Conservation (phyloP, 2,329 filamentous ascomycete genomes). For the Pyrenochaeta sp. region DNA sequence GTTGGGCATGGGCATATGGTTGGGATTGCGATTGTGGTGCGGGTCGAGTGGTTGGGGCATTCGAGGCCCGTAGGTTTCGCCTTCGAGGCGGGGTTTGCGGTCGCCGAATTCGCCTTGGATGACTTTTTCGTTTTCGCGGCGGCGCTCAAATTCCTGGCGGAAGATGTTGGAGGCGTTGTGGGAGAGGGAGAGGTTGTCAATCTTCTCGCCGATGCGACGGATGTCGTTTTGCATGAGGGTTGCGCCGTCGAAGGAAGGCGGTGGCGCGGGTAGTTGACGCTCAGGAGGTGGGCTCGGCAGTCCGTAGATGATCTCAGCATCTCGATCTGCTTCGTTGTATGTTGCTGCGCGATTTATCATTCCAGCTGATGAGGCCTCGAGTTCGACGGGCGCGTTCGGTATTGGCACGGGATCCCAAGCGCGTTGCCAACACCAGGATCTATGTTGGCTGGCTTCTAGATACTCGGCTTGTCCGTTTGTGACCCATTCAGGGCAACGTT, state of each 20-base stretch:
- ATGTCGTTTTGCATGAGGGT: slow-evolving; percentile 39
- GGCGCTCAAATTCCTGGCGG: slow-evolving; percentile 25
- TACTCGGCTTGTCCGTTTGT: slow-evolving; percentile 33
- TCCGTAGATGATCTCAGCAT: slow-evolving; percentile 3
- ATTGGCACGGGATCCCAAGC: slow-evolving; percentile 35
- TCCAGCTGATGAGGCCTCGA: slow-evolving; percentile 28
- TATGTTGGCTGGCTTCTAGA: slow-evolving; percentile 39
- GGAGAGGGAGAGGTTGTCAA: slow-evolving; percentile 32
- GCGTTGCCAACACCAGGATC: slow-evolving; percentile 48
- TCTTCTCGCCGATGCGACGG: slow-evolving; percentile 41
- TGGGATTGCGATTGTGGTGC: background rate
- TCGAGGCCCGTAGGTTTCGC: slow-evolving; percentile 6
- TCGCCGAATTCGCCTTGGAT: slow-evolving; percentile 34
- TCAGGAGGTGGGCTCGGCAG: slow-evolving; percentile 14
- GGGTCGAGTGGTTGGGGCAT: slow-evolving; percentile 4
- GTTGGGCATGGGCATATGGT: too few relatives aligned
- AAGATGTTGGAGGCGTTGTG: slow-evolving; percentile 12
- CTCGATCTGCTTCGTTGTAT: background rate
- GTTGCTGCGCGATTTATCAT: slow-evolving; percentile 2
- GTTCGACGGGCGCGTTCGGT: slow-evolving; percentile 35
- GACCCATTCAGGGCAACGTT: slow-evolving; percentile 48
- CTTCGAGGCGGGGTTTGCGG: slow-evolving; percentile 18
- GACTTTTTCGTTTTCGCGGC: slow-evolving; percentile 38
- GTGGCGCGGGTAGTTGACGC: slow-evolving; percentile 14
- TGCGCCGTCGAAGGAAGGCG: slow-evolving; percentile 25